These are phyloP conservation scores for Candida ortonii DNA, from an alignment of 805 yeast genomes.

Conservation along the genomic window DNA sequence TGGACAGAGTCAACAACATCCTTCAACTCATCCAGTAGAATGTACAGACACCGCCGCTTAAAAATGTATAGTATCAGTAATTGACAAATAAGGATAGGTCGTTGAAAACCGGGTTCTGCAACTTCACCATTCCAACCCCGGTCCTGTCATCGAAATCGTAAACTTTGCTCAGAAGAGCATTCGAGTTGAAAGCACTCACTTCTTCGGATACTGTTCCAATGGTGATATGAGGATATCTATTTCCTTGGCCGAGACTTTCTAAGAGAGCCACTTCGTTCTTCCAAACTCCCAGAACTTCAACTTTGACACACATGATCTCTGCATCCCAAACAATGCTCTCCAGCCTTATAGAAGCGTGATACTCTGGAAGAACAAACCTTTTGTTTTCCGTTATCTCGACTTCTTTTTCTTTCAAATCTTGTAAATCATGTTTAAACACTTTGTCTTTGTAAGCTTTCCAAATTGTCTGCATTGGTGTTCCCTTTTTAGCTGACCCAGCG, in stretches of 20 bases:
- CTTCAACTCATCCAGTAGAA: constrained; percentile 13
- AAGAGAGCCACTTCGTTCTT: constrained; percentile 10
- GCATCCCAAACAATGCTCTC: constrained; percentile 48
- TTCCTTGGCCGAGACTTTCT: constrained; percentile 31
- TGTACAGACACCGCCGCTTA: not conserved
- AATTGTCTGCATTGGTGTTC: constrained; percentile 9
- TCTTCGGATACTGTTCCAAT: constrained; percentile 52
- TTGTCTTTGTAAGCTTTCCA: constrained; percentile 21
- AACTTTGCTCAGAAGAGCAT: constrained; percentile 31
- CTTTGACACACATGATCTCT: constrained; percentile 53
- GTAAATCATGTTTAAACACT: constrained; percentile 13
- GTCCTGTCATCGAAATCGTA: constrained; percentile 19
- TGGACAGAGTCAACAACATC: constrained; percentile 21
- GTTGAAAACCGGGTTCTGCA: constrained; percentile 9
- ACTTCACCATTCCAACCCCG: constrained; percentile 7
- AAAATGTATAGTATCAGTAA: too few relatives aligned
- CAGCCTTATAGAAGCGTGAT: constrained; percentile 40
- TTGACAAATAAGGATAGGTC: constrained; percentile 23
- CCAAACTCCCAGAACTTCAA: constrained; percentile 30
- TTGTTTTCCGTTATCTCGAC: constrained; percentile 7
- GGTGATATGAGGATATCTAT: constrained; percentile 65
- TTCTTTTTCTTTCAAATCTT: constrained; percentile 3
- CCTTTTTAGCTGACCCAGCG: constrained; percentile 18
- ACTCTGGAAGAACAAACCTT: constrained; percentile 16
- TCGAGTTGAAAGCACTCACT: constrained; percentile 53